Evolutionary conservation across 495 filamentous ascomycete genomes (phyloP), one percentile per base, ranked within the genome.

Genomic region (Neurospora cerealis): DNA sequence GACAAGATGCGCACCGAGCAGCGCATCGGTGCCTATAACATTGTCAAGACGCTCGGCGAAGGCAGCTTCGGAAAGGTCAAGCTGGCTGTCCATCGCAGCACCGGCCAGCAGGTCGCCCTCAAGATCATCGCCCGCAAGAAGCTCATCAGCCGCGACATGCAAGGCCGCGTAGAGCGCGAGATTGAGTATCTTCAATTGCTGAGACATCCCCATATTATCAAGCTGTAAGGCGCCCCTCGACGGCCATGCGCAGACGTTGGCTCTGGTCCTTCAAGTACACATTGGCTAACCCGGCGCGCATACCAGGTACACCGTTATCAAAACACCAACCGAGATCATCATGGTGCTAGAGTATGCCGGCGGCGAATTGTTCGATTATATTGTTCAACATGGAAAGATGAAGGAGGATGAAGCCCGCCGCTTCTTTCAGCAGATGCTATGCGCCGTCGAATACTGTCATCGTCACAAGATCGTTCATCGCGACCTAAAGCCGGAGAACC

Each of bases 381-480:
- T 99, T 38, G 96, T 99, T 73, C 88, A 91, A 77, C 87, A 96
- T 75, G 96, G 96, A 70, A 92, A 91, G 81, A 93, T 98, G 87
- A 86, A 90, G 46, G 96, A 99, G 81, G 89, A 92, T 74, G 90
- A 95, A 76, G 96, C 96, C 54, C 90, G 96, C 69, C 92, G 95
- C 76, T 98, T 99, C 84, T 99, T 99, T 83, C 96, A 99, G 81
- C 96, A 99, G 82, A 99, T 99, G 78, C 93, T 98, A n/a, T 97
- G 95, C 79, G 96, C 96, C 24, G 96, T 99, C 70, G 96, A 99
- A 79, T 99, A 99, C 83, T 99, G 96, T 82, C 96, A 99, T 83
- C 89, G 96, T 74, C 96, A 99, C 85, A 98, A 98, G 83, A 97
- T 99, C 76, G 96, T 98, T 17, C 96, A 99, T 82, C 91, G 96